Base-by-base conservation (phyloP, 345 rosid species). In the Isatis tinctoria region DNA sequence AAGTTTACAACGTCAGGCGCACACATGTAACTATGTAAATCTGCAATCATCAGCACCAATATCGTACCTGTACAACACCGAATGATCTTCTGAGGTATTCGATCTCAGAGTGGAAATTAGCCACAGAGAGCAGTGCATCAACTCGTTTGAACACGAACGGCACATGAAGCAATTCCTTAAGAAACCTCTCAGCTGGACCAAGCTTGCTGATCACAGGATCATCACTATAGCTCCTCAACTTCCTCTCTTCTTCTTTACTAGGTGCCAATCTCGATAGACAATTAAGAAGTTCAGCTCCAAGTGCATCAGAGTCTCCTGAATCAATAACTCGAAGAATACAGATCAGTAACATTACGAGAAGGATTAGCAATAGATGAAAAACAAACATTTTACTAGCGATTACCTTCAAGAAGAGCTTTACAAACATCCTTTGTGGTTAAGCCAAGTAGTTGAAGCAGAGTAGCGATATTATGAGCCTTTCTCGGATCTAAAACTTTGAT, bases 351-450 rank as follows among this genome's bases (percentile, higher is more conserved):
- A 0, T 40, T 18, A 52, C 47, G 35, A 39, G 3, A 53, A 12
- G 16, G 16, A 26, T 18, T 4, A 0, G 22, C 10, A 64, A 56
- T 39, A 39, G 3, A 13, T 27, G 0, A 48, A 8, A 0, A 33
- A 12, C 8, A 0, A 33, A 12, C 6, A 2, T 36, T 10, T 3
- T 24, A 24, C 48, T 0, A 5, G 18, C n/a, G 35, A 14, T 53
- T 90, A 95, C 99, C 99, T 83, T 90, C 94, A 32, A 88, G 73
- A 58, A 95, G 97, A 24, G 94, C 98, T 36, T 95, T 93, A 66
- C 90, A 87, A 60, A 95, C 97, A 85, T 95, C 97, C 77, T 90
- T 97, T 9, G 90, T 68, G 14, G 97, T 87, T 66, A 92, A 88
- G 64, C 85, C 83, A 64, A 92, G 79, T 1, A 90, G 96, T 72